Percentiles rank a stretch among this genome's conserved stretches.
Conservation (phyloP, 164 flowering plant genomes). For the Taxillus chinensis region DNA sequence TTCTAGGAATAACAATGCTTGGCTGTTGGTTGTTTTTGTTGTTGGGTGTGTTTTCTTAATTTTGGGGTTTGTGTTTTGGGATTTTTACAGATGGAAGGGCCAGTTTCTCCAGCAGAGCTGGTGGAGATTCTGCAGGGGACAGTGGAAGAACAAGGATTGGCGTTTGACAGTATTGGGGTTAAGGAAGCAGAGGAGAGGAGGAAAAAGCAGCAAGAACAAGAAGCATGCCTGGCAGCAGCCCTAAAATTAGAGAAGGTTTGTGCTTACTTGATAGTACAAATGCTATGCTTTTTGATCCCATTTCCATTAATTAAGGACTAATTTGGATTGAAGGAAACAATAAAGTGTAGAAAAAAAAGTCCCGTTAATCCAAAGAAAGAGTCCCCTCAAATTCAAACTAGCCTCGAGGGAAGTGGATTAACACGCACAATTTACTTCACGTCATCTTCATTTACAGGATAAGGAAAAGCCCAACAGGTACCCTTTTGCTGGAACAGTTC, state of each 20-base stretch:
- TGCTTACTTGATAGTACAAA: not conserved
- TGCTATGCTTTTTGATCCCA: not conserved
- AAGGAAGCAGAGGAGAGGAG: conserved; percentile 26
- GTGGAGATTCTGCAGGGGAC: conserved; percentile 62
- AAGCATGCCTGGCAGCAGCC: conserved; percentile 58
- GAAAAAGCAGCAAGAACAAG: conserved; percentile 53
- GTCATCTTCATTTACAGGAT: conserved; percentile 25
- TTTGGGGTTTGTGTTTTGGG: not conserved
- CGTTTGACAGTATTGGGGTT: conserved; percentile 28
- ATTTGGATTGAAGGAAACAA: too few relatives aligned
- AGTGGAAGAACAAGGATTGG: conserved; percentile 54
- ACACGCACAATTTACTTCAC: too few relatives aligned
- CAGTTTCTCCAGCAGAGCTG: conserved; percentile 51
- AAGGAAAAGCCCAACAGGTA: conserved; percentile 20
- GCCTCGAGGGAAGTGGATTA: too few relatives aligned
- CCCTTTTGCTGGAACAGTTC: conserved; percentile 9
- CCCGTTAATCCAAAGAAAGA: too few relatives aligned
- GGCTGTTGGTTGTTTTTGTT: not conserved
- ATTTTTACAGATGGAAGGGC: conserved; percentile 55
- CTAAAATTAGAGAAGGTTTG: conserved; percentile 44
- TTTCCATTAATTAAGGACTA: not conserved
- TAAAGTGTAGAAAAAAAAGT: too few relatives aligned
- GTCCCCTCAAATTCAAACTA: too few relatives aligned
- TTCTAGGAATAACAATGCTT: too few relatives aligned
- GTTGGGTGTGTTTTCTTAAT: not conserved